Percentiles rank a stretch among this genome's conserved stretches.
phyloP scores from a whole-genome alignment of 164 flowering plant species.

The Annona cherimola region DNA sequence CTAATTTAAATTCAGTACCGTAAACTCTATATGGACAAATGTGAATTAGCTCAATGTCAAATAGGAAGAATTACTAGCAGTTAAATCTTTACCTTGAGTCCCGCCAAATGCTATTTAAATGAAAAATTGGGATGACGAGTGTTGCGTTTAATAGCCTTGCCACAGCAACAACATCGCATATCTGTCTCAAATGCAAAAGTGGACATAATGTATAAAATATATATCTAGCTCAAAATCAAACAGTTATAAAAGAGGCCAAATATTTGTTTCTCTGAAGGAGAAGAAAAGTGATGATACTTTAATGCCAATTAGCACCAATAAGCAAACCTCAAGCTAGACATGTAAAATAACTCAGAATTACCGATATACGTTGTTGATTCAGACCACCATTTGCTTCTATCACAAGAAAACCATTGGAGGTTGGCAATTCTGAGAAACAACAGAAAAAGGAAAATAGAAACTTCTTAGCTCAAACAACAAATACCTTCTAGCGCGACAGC shows the following conservation, averaged over 20 bases:
- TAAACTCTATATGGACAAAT: background rate
- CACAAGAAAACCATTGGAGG: constrained; percentile 80
- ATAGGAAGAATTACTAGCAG: background rate
- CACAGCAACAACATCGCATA: constrained; percentile 85
- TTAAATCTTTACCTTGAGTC: constrained; percentile 56
- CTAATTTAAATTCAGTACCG: background rate
- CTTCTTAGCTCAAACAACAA: background rate
- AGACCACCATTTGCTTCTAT: constrained; percentile 97
- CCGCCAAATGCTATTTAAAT: constrained; percentile 78
- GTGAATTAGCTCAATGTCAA: background rate
- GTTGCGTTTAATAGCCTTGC: constrained; percentile 75
- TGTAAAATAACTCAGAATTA: constrained; percentile 28
- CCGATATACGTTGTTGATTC: constrained; percentile 94
- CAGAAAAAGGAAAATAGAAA: constrained; percentile 6
- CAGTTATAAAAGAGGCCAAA: constrained; percentile 3
- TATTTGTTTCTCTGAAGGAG: background rate
- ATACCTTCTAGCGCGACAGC: background rate
- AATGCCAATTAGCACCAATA: background rate
- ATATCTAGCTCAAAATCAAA: background rate
- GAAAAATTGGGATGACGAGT: constrained; percentile 74
- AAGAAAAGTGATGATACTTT: background rate
- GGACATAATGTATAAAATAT: background rate
- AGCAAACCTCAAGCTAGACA: background rate
- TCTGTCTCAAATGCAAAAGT: constrained; percentile 33
- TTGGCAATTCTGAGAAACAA: constrained; percentile 36